Conservation (phyloP, 2,329 filamentous ascomycete species). For the Aspergillus sp. region DNA sequence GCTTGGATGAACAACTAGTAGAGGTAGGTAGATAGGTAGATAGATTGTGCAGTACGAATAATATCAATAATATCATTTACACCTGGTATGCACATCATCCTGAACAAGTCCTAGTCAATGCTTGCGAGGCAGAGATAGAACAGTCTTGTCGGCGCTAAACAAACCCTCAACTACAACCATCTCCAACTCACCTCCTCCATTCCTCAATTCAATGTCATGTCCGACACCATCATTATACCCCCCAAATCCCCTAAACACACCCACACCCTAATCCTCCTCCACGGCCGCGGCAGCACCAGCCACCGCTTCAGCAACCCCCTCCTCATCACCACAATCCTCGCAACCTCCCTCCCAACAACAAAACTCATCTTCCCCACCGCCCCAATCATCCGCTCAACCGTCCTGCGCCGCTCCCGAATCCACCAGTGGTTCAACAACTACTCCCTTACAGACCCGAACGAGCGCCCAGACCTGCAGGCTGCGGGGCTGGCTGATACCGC, state of each 20-base stretch:
- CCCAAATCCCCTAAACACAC: slow-evolving; percentile 17
- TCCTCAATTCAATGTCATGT: too few relatives aligned
- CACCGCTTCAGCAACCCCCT: slow-evolving; percentile 35
- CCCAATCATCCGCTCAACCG: slow-evolving; percentile 42
- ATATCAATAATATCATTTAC: too few relatives aligned
- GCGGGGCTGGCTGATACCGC: slow-evolving; percentile 46
- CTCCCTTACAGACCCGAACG: slow-evolving; percentile 39
- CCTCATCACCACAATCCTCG: slow-evolving; percentile 21
- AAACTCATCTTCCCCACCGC: slow-evolving; percentile 56
- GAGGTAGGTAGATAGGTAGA: too few relatives aligned
- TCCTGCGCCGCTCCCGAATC: slow-evolving; percentile 44
- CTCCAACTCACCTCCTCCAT: too few relatives aligned
- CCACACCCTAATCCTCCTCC: slow-evolving; percentile 42
- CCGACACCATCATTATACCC: too few relatives aligned
- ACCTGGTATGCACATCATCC: too few relatives aligned
- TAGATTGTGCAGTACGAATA: too few relatives aligned
- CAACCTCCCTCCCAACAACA: slow-evolving; percentile 22
- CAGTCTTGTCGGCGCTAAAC: too few relatives aligned
- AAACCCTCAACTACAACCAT: too few relatives aligned
- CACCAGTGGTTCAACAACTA: slow-evolving; percentile 55
- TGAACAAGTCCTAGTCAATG: too few relatives aligned
- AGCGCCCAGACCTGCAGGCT: slow-evolving; percentile 45
- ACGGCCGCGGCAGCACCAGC: slow-evolving; percentile 40
- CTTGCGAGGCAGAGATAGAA: too few relatives aligned
- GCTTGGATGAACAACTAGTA: slow-evolving; percentile 86